Conservation (phyloP, 2,329 filamentous ascomycete genomes). For the Dactylonectria estremocensis region DNA sequence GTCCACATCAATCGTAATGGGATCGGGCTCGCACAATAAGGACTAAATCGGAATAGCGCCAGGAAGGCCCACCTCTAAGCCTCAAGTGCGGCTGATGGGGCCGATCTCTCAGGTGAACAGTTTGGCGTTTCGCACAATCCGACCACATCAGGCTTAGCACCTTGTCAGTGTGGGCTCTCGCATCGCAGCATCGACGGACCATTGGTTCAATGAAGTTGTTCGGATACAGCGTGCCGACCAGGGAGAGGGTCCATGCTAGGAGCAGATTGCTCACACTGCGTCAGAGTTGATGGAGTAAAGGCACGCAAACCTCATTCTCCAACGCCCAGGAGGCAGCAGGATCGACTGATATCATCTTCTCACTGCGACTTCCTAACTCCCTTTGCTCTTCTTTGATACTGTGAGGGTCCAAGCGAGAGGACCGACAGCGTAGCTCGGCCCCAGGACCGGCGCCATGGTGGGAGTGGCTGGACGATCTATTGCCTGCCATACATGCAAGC, state of each 20-base stretch:
- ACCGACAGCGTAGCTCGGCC: background rate
- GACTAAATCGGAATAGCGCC: background rate
- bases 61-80: background rate
- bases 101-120: background rate
- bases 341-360: background rate
- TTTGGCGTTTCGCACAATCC: background rate
- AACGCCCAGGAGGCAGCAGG: background rate
- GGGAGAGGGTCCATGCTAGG: too few relatives aligned
- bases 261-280: too few relatives aligned
- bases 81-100: background rate
- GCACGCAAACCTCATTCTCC: background rate
- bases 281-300: background rate
- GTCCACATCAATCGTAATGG: background rate
- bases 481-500: constrained; percentile 29
- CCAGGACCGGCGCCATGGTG: constrained; percentile 7
- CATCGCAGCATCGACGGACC: background rate
- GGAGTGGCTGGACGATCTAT: constrained; percentile 29
- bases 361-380: background rate
- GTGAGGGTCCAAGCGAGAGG: too few relatives aligned
- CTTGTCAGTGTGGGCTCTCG: background rate
- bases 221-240: background rate
- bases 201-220: background rate
- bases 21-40: background rate
- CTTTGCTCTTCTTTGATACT: too few relatives aligned
- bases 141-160: background rate